phyloP scores from a whole-genome alignment of 768 basidiomycete genomes.

The Hysterangium stoloniferum region DNA sequence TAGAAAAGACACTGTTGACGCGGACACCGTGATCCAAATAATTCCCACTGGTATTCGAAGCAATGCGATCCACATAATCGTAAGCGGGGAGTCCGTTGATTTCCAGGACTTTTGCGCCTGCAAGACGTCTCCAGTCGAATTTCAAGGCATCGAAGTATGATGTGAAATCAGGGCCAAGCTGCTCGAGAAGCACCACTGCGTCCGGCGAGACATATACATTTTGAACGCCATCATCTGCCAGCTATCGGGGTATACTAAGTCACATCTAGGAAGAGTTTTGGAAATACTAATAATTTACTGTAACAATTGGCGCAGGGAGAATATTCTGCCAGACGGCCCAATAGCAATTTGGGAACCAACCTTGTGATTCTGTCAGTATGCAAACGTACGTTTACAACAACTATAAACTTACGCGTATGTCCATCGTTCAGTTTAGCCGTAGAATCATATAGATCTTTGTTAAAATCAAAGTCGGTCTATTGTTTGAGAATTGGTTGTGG shows the following conservation, averaged over 20 bases:
- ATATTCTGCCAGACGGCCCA: slow-evolving; percentile 33
- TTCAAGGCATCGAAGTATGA: slow-evolving; percentile 37
- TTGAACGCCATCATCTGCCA: slow-evolving; percentile 38
- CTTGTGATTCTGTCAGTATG: slow-evolving; percentile 22
- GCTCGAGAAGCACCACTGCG: slow-evolving; percentile 40
- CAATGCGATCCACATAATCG: slow-evolving; percentile 48
- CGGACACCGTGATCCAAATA: slow-evolving; percentile 57
- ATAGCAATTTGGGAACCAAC: slow-evolving; percentile 53
- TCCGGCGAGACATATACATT: slow-evolving; percentile 49
- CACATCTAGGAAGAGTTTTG: slow-evolving; percentile 20
- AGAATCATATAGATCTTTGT: slow-evolving; percentile 46
- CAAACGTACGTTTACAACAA: too few relatives aligned
- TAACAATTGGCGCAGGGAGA: slow-evolving; percentile 16
- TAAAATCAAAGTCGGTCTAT: slow-evolving; percentile 63
- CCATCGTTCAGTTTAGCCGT: slow-evolving; percentile 54
- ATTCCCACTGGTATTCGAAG: slow-evolving; percentile 52
- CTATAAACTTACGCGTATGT: slow-evolving; percentile 42
- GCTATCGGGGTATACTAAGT: slow-evolving; percentile 38
- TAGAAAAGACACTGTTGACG: slow-evolving; percentile 54
- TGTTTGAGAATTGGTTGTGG: slow-evolving; percentile 10
- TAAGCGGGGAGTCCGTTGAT: slow-evolving; percentile 49
- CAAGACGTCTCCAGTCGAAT: slow-evolving; percentile 54
- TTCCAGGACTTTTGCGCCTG: slow-evolving; percentile 47
- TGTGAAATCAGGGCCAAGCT: slow-evolving; percentile 39
- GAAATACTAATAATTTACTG: slow-evolving; percentile 14